Evolutionary conservation across 805 yeast genomes (phyloP).

Genomic region (Jamesozyma jinghongensis): DNA sequence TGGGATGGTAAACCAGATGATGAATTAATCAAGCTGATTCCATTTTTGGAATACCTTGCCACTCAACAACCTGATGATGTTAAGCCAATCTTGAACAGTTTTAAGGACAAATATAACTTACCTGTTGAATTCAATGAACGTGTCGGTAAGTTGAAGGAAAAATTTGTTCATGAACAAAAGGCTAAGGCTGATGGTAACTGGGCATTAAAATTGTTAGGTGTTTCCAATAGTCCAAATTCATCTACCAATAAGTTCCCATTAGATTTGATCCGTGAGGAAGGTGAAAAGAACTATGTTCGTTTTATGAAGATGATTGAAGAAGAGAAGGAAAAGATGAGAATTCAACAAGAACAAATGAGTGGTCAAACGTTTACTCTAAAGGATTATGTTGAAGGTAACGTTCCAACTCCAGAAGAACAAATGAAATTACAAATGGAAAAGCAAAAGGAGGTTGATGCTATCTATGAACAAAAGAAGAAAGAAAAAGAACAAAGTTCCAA

Average conservation of each 20-base stretch:
- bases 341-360: slow-evolving; percentile 72
- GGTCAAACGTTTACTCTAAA: slow-evolving; percentile 69
- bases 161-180: slow-evolving; percentile 51
- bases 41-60: slow-evolving; percentile 89
- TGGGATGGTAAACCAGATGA: slow-evolving; percentile 89
- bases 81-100: slow-evolving; percentile 75
- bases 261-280: slow-evolving; percentile 84
- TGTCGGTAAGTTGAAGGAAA: slow-evolving; percentile 63
- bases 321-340: slow-evolving; percentile 55
- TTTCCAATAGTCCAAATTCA: slow-evolving; percentile 22
- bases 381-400: slow-evolving; percentile 75
- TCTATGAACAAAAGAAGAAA: slow-evolving; percentile 26
- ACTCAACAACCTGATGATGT: slow-evolving; percentile 80
- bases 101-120: slow-evolving; percentile 53
- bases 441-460: slow-evolving; percentile 33
- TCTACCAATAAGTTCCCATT: slow-evolving; percentile 47
- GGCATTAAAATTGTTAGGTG: slow-evolving; percentile 56
- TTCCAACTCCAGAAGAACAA: slow-evolving; percentile 65
- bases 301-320: slow-evolving; percentile 78
- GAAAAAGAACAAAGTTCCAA: not conserved
- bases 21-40: slow-evolving; percentile 68
- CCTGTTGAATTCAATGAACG: slow-evolving; percentile 74
- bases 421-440: slow-evolving; percentile 36
- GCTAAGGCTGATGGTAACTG: slow-evolving; percentile 39
- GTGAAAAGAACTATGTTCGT: slow-evolving; percentile 77